Base-by-base conservation (phyloP, 768 basidiomycete genomes). In the Naematelia encephala region DNA sequence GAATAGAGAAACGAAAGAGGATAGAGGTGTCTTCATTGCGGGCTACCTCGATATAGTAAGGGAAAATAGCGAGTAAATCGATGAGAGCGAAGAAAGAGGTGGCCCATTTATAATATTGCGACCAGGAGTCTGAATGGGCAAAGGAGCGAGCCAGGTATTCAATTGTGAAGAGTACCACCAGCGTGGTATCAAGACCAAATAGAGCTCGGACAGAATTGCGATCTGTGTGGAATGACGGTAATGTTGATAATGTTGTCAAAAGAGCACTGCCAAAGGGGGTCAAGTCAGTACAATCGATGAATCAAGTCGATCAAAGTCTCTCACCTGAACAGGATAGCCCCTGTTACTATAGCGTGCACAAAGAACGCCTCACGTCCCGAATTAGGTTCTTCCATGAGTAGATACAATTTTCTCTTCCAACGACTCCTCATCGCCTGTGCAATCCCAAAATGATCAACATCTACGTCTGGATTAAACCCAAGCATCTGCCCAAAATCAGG, bases 1-100 rank as follows among this genome's bases (percentile, higher is more conserved):
- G 79, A 56, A 94, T 93, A 0, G 90, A 91, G 74, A 93, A 96
- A 16, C 91, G 82, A 78, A 93, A 94, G 54, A 91, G 80, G 29
- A 87, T 87, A 3, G 89, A 89, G 1, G 90, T 92, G 76, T 96
- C 91, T 79, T 91, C 88, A 34, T 84, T 85, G 11, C 92, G 71
- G 26, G 88, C 77, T 51, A 93, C 81, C 78, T 93, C 91, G 54
- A 94, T 84, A 74, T 91, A 93, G 70, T 91, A 93, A 1, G 91
- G 91, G 22, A 89, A 68, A 48, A 94, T 91, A 2, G 90, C 87
- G 56, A 93, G 81, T 14, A 91, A 76, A 70, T 94, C 91, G 73
- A 91, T 84, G 22, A 93, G 82, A 3, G 89, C 90, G 74, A 87
- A 91, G 77, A 92, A 77, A 3, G 74, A 91, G 34, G 73, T 68